These are phyloP conservation scores for Phaeoacremonium minimum DNA, from an alignment of 2,329 filamentous ascomycete genomes.

Conservation along the genomic window DNA sequence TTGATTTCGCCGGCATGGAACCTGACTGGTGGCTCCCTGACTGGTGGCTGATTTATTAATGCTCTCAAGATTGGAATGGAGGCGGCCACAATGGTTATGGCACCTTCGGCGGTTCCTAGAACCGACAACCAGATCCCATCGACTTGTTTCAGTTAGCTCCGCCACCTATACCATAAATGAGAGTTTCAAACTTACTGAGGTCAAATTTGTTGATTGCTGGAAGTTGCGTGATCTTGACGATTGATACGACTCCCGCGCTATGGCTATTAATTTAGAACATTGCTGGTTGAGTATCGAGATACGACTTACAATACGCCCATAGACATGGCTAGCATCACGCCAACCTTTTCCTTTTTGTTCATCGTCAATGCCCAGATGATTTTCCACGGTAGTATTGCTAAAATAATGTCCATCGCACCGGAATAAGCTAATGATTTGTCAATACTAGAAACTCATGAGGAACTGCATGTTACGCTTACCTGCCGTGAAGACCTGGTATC, in stretches of 20 bases:
- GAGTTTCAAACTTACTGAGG: not conserved
- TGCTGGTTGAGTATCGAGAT: not conserved
- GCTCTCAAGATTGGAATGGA: constrained; percentile 3
- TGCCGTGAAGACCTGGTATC: constrained; percentile 24
- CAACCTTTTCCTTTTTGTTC: constrained; percentile 32
- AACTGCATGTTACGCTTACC: constrained; percentile 13
- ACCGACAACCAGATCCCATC: not conserved
- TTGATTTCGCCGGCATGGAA: not conserved
- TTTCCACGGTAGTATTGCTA: constrained; percentile 34
- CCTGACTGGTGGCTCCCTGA: not conserved
- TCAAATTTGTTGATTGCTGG: not conserved
- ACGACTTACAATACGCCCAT: constrained; percentile 33
- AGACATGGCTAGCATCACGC: constrained; percentile 35
- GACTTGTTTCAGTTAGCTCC: not conserved
- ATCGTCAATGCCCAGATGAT: constrained; percentile 34
- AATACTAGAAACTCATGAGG: not conserved
- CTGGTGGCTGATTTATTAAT: not conserved
- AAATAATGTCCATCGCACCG: constrained; percentile 30
- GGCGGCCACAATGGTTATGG: constrained; percentile 1
- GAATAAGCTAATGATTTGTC: constrained; percentile 20
- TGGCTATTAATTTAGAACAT: not conserved
- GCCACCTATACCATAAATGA: not conserved
- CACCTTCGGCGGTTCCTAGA: constrained; percentile 1
- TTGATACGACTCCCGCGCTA: not conserved
- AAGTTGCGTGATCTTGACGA: not conserved